Base-by-base conservation (phyloP, 495 filamentous ascomycete genomes). In the Xeromyces bisporus region DNA sequence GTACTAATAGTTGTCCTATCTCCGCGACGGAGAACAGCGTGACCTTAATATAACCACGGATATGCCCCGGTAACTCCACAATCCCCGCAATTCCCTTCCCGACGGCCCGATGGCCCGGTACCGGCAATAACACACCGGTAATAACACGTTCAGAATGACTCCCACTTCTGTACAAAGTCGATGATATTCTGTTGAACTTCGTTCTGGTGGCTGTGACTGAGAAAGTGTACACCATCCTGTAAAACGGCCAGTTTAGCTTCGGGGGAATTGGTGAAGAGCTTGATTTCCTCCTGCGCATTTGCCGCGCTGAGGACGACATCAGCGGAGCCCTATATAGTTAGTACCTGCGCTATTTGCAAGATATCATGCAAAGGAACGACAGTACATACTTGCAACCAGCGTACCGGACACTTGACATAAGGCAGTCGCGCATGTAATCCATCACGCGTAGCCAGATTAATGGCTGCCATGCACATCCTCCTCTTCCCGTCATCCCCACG, bases 361-460 rank as follows among this genome's bases (percentile, higher is more conserved):
- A 28, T 15, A 15, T 7, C 17, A 10, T 6, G 14, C 18, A 26
- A 16, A 5, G 20, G n/a, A 21, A 17, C n/a, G 6, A 23, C 1
- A 27, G 12, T 24, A 58, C 59, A 47, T 26, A 70, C 70, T 42
- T 79, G 73, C 34, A 77, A 38, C 73, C 73, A 80, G 27, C 64
- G 57, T 5, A 77, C 68, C 1, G 73, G 73, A 44, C 73, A 77
- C 35, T 44, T 55, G 16, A 77, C 51, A 50, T 77, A 67, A 11
- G 51, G 44, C 15, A 77, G 30, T 28, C 75, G 47, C 6, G 55
- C 36, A 23, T 67, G 50, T 30, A 80, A 48, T 10, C 72, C 71
- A 44, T 78, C 75, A 17, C 75, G 44, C 37, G 70, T 64, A 21
- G 64, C 31, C 18, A 80, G 46, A 37, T 64, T 69, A 31, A 60